Evolutionary conservation across 306 rosid genomes (phyloP).

Genomic region (Alnus rubra): DNA sequence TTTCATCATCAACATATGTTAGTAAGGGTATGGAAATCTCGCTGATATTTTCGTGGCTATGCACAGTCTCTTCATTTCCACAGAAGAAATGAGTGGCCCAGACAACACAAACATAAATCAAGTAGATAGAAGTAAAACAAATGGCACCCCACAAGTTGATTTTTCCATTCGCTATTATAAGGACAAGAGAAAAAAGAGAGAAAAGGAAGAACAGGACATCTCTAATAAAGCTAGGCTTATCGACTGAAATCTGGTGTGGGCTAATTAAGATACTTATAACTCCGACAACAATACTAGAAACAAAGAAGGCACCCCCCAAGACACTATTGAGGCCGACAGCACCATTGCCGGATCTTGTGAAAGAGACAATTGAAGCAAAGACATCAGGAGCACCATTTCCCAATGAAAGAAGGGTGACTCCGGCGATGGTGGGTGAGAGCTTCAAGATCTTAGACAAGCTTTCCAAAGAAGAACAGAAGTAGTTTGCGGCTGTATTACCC

Average conservation of each 20-base stretch:
- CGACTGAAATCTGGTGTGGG: constrained; percentile 36
- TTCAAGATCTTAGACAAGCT: constrained; percentile 58
- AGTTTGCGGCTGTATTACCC: constrained; percentile 82
- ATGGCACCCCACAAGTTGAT: constrained; percentile 31
- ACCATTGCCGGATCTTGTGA: constrained; percentile 53
- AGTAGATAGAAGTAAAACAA: too few species aligned
- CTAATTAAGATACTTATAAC: constrained; percentile 53
- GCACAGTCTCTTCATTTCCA: too few species aligned
- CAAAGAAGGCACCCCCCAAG: constrained; percentile 76
- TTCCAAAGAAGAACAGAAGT: constrained; percentile 71
- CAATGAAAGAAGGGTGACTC: constrained; percentile 80
- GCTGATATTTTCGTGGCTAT: background rate
- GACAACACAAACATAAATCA: too few species aligned
- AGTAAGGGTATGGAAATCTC: constrained; percentile 42
- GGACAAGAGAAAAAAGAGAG: constrained; percentile 44
- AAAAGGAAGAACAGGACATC: constrained; percentile 63
- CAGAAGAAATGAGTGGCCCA: too few species aligned
- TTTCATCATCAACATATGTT: constrained; percentile 44
- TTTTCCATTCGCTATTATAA: constrained; percentile 52
- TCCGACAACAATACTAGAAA: constrained; percentile 66
- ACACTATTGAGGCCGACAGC: constrained; percentile 70
- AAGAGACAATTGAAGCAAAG: constrained; percentile 50
- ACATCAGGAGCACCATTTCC: constrained; percentile 60
- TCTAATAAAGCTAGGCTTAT: constrained; percentile 55
- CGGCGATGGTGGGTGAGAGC: constrained; percentile 86